These are phyloP conservation scores for Solanum hybrid DNA, from an alignment of 305 asterid genomes.

Conservation along the genomic window DNA sequence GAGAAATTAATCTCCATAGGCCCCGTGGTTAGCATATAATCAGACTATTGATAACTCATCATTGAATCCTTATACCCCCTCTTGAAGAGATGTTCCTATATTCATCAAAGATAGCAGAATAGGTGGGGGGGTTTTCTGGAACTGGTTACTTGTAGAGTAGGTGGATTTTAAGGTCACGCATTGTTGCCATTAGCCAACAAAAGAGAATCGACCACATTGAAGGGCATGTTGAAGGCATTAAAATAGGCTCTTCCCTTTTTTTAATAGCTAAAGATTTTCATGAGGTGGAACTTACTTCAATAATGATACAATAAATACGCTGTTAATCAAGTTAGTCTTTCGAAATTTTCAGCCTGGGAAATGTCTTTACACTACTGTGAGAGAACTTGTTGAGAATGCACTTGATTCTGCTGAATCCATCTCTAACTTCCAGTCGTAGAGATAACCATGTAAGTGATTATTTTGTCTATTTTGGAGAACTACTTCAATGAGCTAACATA, in stretches of 20 bases:
- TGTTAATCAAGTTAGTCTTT: neutral
- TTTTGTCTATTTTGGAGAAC: too few species aligned
- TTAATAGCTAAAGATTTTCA: neutral
- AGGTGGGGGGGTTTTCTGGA: neutral
- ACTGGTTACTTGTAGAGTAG: neutral
- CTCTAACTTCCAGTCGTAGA: too few species aligned
- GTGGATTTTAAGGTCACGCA: neutral
- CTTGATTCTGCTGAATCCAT: too few species aligned
- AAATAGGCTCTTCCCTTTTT: neutral
- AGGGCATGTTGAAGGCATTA: neutral
- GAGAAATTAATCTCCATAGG: neutral
- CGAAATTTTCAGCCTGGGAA: slow-evolving; percentile 61
- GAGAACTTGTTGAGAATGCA: too few species aligned
- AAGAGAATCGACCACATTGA: neutral
- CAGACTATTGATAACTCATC: neutral
- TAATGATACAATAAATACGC: neutral
- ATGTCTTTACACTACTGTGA: too few species aligned
- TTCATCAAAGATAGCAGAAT: neutral
- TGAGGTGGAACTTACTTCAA: neutral
- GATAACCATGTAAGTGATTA: too few species aligned
- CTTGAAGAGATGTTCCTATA: neutral
- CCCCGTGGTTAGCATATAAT: neutral
- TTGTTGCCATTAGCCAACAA: neutral
- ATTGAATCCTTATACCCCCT: neutral
- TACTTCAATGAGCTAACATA: too few species aligned